phyloP scores from a whole-genome alignment of 345 rosid species.

The Mercurialis annua region DNA sequence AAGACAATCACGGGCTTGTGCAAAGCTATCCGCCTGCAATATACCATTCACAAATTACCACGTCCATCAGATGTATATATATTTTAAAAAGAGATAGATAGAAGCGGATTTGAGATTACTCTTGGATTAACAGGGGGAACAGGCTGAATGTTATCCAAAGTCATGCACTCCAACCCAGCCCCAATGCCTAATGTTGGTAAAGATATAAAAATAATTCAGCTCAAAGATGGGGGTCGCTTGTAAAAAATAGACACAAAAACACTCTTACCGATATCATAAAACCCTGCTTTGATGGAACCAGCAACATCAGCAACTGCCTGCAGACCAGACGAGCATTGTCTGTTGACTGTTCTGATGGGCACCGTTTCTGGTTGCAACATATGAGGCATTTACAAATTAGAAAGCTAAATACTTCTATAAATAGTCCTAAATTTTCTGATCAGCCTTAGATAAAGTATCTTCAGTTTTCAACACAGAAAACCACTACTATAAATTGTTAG shows the following conservation, averaged over 20 bases:
- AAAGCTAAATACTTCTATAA: neutral
- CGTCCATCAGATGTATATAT: neutral
- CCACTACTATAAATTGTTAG: too few relatives aligned
- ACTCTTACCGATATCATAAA: constrained; percentile 65
- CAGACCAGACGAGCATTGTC: constrained; percentile 92
- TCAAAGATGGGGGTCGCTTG: neutral
- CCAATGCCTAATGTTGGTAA: constrained; percentile 58
- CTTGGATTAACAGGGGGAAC: constrained; percentile 51
- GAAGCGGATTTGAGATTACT: constrained; percentile 31
- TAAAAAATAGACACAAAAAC: neutral
- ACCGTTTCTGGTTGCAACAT: constrained; percentile 51
- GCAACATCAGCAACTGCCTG: constrained; percentile 97
- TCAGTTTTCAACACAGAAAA: neutral
- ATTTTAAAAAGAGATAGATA: neutral
- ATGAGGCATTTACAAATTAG: constrained; percentile 2
- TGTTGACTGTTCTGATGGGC: constrained; percentile 84
- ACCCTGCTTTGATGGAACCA: constrained; percentile 82
- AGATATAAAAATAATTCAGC: constrained; percentile 10
- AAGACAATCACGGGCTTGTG: constrained; percentile 82
- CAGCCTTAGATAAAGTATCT: neutral
- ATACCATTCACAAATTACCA: constrained; percentile 4
- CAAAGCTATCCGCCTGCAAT: constrained; percentile 52
- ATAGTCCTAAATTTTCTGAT: neutral
- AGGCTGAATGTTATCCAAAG: constrained; percentile 33
- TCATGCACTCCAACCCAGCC: constrained; percentile 93